Base-by-base conservation (phyloP, 108 stramenopile species). In the Pseudonitzschia multiseries region DNA sequence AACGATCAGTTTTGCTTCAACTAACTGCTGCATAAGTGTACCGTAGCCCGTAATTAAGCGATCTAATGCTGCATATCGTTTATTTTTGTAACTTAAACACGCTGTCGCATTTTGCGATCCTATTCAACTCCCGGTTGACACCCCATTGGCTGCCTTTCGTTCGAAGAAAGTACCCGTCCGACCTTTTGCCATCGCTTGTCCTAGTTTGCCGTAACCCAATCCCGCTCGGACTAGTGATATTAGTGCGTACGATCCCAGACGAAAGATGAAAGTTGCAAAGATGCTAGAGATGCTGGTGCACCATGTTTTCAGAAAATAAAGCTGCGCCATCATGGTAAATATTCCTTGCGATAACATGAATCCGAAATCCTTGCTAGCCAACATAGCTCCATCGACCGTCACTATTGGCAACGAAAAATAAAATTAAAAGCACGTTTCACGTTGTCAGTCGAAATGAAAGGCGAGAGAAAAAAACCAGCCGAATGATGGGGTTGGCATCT, bases 331-430 rank as follows among this genome's bases (percentile, higher is more conserved):
- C 68, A 87, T 87, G 13, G 84, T 86, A 17, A 73, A 18, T 42
- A 87, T 24, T 5, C 89, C 92, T 24, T 73, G 67, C 14, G 69
- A 33, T 12, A 93, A 71, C 87, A 93, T 89, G 70, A 89, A 93
- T 9, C 86, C 82, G 73, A 93, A 93, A 69, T 93, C 92, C 18
- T 84, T 78, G 44, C 87, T 88, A 32, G 89, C 92, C 72, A 93
- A 76, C 87, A 89, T 84, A 17, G 86, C 84, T 28, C 92, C 89
- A 77, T 93, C 92, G 9, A 89, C 83, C 18, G 89, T 83, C 20
- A 90, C 79, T 72, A 41, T 24, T 26, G 10, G 9, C 10, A 26
- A 1, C 10, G 2, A 1, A 56, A 56, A 26, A 24, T 12, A 40
- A 36, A 73, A 32, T 36, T 21, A 21, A 28, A 41, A 57, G 56